Base-by-base conservation (phyloP, 345 rosid genomes). In the Lepidium sativum region DNA sequence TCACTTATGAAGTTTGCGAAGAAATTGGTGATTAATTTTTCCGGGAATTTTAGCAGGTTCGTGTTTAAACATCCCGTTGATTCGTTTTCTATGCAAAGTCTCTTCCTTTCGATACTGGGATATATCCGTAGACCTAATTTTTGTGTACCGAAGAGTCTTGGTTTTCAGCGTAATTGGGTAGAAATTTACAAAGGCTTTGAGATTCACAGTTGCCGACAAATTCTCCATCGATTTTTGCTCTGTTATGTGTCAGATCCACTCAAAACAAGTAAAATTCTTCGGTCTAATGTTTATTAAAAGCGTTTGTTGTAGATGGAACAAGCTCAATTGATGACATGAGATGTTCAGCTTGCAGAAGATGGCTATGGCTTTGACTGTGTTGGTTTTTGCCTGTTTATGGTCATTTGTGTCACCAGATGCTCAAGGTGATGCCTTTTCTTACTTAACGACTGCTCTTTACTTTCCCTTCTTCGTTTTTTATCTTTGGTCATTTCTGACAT, bases 351-450 rank as follows among this genome's bases (percentile, higher is more conserved):
- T 37, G 13, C 56, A 52, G 67, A 75, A 71, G 84, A 87, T 94
- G 95, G 80, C 77, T 58, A 17, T 78, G 63, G 34, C 81, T 74
- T 40, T 84, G n/a, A 54, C 70, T 58, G 69, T 77, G 23, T 49
- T 86, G 63, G 16, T 80, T 17, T 70, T 89, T 66, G 61, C 80
- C 60, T 79, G 73, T 67, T 80, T 87, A 68, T 79, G 61, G 50
- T 67, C 89, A 25, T 66, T 71, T 64, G 91, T 72, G 18, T 62
- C 69, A 15, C 82, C 92, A 31, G 88, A 92, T 80, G 70, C 34
- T 16, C 98, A 92, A 92, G 98, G 98, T 92, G 7, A 58, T 48
- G 8, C 50, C n/a, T n/a, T 70, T 27, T 27, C 21, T 53, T 52
- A 32, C 25, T 16, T 55, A 5, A 14, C 6, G 10, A 13, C 23